Evolutionary conservation across 2,329 filamentous ascomycete genomes (phyloP).

Genomic region (Talaromyces sp.): DNA sequence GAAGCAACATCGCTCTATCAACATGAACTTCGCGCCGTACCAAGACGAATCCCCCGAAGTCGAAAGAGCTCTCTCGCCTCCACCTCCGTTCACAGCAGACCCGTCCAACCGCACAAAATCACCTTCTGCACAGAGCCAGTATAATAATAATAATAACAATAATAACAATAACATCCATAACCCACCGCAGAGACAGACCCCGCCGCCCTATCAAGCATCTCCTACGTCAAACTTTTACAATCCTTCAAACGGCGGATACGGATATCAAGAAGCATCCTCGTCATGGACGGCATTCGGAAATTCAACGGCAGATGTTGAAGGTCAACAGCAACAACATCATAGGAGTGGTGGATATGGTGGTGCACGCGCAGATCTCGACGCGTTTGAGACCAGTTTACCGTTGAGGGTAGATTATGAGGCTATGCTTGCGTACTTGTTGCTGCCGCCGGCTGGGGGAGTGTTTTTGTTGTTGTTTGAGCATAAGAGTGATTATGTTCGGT

Average conservation of each 20-base stretch:
- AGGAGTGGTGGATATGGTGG: slow-evolving; percentile 39
- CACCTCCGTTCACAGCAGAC: slow-evolving; percentile 39
- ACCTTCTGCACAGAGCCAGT: slow-evolving; percentile 37
- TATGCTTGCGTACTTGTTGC: slow-evolving; percentile 75
- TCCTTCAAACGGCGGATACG: slow-evolving; percentile 3
- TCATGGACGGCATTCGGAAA: no score
- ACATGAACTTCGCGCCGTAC: slow-evolving; percentile 94
- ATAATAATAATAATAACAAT: neutral
- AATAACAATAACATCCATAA: neutral
- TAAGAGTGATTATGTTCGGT: slow-evolving; percentile 96
- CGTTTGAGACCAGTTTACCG: slow-evolving; percentile 85
- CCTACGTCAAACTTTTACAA: neutral
- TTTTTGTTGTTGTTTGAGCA: slow-evolving; percentile 79
- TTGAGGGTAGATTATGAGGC: slow-evolving; percentile 86
- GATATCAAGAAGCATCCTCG: slow-evolving; percentile 7
- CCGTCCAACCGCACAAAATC: slow-evolving; percentile 44
- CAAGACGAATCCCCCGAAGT: slow-evolving; percentile 87
- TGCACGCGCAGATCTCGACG: slow-evolving; percentile 60
- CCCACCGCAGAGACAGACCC: neutral
- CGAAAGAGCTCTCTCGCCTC: slow-evolving; percentile 72
- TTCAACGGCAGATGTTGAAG: slow-evolving; percentile 17
- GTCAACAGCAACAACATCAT: slow-evolving; percentile 17
- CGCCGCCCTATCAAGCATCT: slow-evolving; percentile 3
- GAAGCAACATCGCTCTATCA: neutral
- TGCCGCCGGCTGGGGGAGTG: slow-evolving; percentile 82